Evolutionary conservation across 257 asterid species (phyloP).

Genomic region (Nicotiana knightiana): DNA sequence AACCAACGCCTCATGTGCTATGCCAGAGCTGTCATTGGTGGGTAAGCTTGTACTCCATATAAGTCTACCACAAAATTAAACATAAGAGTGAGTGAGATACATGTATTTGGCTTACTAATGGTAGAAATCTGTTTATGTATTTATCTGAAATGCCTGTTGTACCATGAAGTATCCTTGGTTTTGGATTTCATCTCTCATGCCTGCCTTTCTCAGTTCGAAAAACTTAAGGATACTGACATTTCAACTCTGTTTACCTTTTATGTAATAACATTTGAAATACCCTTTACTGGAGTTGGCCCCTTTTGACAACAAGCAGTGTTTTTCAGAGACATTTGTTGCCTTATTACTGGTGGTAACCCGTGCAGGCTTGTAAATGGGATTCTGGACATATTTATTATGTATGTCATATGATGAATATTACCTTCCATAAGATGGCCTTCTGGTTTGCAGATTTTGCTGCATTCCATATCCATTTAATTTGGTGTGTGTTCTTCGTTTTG

Average conservation of each 20-base stretch:
- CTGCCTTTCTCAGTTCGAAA: background rate
- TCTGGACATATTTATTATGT: background rate
- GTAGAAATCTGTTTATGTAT: background rate
- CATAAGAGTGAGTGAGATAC: background rate
- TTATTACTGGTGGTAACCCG: background rate
- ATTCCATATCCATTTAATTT: background rate
- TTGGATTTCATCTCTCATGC: background rate
- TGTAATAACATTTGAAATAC: too few relatives aligned
- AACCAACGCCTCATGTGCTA: slow-evolving; percentile 30
- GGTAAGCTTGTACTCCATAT: slow-evolving; percentile 20
- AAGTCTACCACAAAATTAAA: background rate
- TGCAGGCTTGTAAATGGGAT: background rate
- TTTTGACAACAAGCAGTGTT: background rate
- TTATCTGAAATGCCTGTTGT: background rate
- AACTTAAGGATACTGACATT: background rate
- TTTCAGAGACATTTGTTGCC: background rate
- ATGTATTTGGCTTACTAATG: background rate
- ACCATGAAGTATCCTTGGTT: background rate
- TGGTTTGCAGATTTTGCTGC: background rate
- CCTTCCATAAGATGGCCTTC: background rate
- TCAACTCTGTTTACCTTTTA: background rate
- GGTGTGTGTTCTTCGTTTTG: background rate
- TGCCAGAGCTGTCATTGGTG: slow-evolving; percentile 71
- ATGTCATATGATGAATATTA: background rate
- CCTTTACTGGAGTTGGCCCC: background rate